Evolutionary conservation across 345 rosid genomes (phyloP), one percentile per base, ranked within the genome.

Genomic region (Microthlaspi erraticum): DNA sequence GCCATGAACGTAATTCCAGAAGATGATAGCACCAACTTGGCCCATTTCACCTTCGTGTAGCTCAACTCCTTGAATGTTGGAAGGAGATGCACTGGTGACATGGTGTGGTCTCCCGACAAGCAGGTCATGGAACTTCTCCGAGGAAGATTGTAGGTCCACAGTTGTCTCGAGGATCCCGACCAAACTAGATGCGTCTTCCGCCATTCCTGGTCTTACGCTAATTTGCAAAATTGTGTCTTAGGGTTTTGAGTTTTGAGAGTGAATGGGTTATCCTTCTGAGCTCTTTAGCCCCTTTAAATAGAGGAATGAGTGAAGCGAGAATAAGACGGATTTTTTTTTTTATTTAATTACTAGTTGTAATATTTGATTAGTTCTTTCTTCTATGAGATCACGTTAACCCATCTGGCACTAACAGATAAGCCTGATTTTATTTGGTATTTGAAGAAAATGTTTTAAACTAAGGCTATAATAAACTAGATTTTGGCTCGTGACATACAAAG

Each of bases 1-100:
- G 34, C 75, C 75, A 62, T 70, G 79, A 29, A 57, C 13, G 41
- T 81, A 83, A 34, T 68, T 68, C 83, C 81, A 81, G 59, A 23
- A 42, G 74, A 81, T 7, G 42, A 81, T 58, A 42, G 74, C 31
- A 10, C 80, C 85, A 0, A 41, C 36, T 6, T 60, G 65, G 3
- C 83, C 87, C 73, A 73, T 81, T 0, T 81, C 82, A 13, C 85
- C 87, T 19, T 81, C 78, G 19, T 77, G 82, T 2, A 84, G 52
- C 6, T 39, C 75, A 50, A 60, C 50, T 0, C 62, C 51, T 6
- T 80, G 60, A 7, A 84, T 20, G 7, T 72, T 75, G 5, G 48
- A 58, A 16, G 80, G 73, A 55, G 70, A 18, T 63, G 75, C 70
- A 38, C 56, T 70, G 33, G 73, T 31, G 3, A 81, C 56, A 32